Evolutionary conservation across 129 eudicot genomes (phyloP).

Genomic region (Lactuca sativa): DNA sequence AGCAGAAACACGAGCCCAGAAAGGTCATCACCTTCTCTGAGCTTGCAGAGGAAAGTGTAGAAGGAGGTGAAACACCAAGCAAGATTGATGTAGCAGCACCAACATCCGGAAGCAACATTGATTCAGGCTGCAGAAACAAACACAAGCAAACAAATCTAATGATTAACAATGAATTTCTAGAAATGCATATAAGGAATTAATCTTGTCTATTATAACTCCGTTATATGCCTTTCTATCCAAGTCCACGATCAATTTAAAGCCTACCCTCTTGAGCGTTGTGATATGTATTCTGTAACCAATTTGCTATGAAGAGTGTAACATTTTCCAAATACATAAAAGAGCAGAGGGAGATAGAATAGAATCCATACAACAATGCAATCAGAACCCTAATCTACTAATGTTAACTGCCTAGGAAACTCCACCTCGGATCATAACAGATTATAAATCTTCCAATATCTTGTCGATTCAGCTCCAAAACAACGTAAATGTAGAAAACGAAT

Average conservation of each 20-base stretch:
- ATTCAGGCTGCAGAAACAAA: conserved; percentile 38
- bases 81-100: conserved; percentile 66
- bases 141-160: background rate
- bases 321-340: too few species aligned
- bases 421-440: background rate
- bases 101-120: conserved; percentile 51
- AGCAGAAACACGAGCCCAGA: background rate
- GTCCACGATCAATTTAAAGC: too few species aligned
- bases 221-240: too few species aligned
- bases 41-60: conserved; percentile 52
- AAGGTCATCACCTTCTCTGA: conserved; percentile 56
- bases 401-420: conserved; percentile 1
- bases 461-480: background rate
- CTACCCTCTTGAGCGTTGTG: too few species aligned
- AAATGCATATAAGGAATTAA: too few species aligned
- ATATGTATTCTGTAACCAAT: background rate
- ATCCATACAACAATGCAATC: background rate
- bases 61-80: conserved; percentile 68
- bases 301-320: background rate
- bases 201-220: too few species aligned
- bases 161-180: too few species aligned
- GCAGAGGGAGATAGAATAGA: background rate
- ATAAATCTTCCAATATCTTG: background rate
- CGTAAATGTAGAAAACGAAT: background rate
- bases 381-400: conserved; percentile 2